Evolutionary conservation across 192 early-diverging fungal species (phyloP), one percentile per base, ranked within the genome.

Genomic region (Linnemannia exigua): DNA sequence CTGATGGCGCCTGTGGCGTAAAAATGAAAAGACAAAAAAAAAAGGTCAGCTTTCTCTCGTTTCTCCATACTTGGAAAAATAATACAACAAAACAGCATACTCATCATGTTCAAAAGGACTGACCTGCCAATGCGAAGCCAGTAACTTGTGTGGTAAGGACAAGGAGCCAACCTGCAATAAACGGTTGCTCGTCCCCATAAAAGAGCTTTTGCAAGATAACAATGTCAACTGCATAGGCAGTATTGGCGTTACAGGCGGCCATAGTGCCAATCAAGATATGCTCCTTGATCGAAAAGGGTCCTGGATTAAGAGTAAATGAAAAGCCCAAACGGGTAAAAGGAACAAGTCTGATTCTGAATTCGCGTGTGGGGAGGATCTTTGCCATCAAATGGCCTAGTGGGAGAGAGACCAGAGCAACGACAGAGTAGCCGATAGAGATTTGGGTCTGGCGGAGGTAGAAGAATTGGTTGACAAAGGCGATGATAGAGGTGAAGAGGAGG

Each of bases 251-350:
- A 74, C 90, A 84, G 80, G 83, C 87, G n/a, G 88, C 90, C 88
- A 93, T 88, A 36, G 90, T 79, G 8, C 87, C 88, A 63, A 93
- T 91, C 28, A 94, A 54, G 58, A 89, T 88, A 58, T 92, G 93
- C 51, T 94, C 93, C 80, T 94, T 94, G 82, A 92, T 86, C 37
- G 87, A 89, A 81, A 94, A 94, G 7, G 88, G 82, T 8, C 92
- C 93, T 31, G 93, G 93, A 74, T 94, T 94, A 33, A 88, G 87
- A 14, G 74, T 75, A 37, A 84, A 87, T 5, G 69, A 79, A 48
- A 69, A 88, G 20, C 91, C 88, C 47, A 90, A 90, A 41, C 63
- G 41, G 1, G 31, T 51, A 7, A 28, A 0, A 88, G 76, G 33
- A 61, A 79, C 20, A 7, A 70, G 12, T 0, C 17, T 16, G 47